Conservation (phyloP, 208 protist genomes). For the Herpetomonas tarakana region DNA sequence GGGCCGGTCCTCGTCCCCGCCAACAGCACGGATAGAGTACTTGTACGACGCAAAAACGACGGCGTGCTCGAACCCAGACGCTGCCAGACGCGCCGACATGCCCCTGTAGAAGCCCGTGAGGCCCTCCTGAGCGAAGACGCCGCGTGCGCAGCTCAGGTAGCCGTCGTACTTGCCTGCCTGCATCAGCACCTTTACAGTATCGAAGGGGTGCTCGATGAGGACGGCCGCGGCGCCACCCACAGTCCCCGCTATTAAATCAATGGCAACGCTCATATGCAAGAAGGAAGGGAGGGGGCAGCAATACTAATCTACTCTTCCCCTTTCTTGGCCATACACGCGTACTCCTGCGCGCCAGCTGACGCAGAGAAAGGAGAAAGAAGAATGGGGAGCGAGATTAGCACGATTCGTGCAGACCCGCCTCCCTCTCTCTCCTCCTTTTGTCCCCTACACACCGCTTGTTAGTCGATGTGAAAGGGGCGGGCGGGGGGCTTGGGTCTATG, state of each 20-base stretch:
- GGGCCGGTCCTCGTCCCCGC: conserved; percentile 43
- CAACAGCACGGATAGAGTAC: conserved; percentile 45
- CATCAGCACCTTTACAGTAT: conserved; percentile 88
- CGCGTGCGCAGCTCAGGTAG: conserved; percentile 50
- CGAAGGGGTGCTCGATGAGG: conserved; percentile 87
- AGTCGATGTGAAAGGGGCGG: too few relatives aligned
- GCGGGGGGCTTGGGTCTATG: too few relatives aligned
- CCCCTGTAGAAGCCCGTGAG: conserved; percentile 78
- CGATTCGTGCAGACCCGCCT: too few relatives aligned
- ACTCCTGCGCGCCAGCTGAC: too few relatives aligned
- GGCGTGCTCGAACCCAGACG: conserved; percentile 75
- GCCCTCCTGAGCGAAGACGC: conserved; percentile 52
- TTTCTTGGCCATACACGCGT: too few relatives aligned
- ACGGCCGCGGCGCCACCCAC: conserved; percentile 58
- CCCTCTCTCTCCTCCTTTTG: too few relatives aligned
- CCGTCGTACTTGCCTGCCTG: conserved; percentile 64
- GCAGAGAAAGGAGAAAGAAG: too few relatives aligned
- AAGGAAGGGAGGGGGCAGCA: not conserved
- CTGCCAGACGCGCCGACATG: conserved; percentile 53
- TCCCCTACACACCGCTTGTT: too few relatives aligned
- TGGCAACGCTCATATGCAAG: conserved; percentile 26
- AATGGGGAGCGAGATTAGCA: too few relatives aligned
- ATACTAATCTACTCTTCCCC: not conserved
- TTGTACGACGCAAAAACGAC: conserved; percentile 79
- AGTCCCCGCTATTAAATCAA: conserved; percentile 65